Evolutionary conservation across 2,329 filamentous ascomycete species (phyloP).

Genomic region (Venturia oleaginea): DNA sequence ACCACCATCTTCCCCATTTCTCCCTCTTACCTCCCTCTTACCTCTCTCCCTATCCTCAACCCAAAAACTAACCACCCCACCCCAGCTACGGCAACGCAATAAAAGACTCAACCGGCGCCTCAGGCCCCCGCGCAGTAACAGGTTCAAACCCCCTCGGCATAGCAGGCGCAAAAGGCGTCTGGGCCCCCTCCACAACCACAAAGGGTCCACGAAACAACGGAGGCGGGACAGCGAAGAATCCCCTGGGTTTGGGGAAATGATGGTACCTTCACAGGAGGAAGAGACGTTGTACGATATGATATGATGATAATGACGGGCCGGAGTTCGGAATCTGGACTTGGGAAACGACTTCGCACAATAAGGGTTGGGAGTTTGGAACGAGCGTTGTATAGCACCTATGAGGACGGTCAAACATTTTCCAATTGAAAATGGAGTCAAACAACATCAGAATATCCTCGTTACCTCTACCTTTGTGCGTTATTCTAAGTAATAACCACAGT

Average conservation of each 20-base stretch:
- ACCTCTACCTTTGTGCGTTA: background rate
- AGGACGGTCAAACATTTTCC: background rate
- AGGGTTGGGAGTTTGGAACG: no score
- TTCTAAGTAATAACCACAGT: background rate
- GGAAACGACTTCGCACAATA: background rate
- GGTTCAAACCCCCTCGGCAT: conserved; percentile 39
- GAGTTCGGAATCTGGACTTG: background rate
- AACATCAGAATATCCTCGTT: no score
- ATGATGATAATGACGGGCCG: background rate
- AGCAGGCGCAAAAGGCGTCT: conserved; percentile 20
- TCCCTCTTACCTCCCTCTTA: background rate
- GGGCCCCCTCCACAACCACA: conserved; percentile 10
- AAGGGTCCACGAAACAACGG: background rate
- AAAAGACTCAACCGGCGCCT: conserved; percentile 38
- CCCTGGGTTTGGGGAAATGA: conserved; percentile 13
- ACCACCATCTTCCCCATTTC: background rate
- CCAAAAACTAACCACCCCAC: background rate
- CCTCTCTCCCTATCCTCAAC: background rate
- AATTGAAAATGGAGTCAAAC: background rate
- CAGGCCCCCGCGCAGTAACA: conserved; percentile 34
- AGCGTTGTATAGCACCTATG: no score
- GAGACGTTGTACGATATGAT: background rate
- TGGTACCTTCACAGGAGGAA: no score
- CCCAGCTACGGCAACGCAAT: conserved; percentile 38
- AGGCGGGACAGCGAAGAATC: conserved; percentile 13